Base-by-base conservation (phyloP, 2,329 filamentous ascomycete genomes). In the Aspergillus aculeatinus region DNA sequence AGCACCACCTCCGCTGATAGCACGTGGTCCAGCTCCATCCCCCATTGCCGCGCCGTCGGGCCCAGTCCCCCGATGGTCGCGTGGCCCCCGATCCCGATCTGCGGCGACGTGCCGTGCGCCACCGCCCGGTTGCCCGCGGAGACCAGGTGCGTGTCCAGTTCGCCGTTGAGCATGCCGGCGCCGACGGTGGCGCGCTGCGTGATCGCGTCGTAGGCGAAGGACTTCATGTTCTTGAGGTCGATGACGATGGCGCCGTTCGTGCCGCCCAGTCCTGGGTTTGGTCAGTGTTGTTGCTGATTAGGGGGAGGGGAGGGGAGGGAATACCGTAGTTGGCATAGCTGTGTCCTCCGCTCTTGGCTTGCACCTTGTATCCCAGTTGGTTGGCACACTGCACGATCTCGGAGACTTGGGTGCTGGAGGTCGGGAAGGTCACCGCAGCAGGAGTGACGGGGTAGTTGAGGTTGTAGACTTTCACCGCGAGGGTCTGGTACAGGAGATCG, bases 321-420 rank as follows among this genome's bases (percentile, higher is more conserved):
- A 73, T 73, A 60, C 80, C 80, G 57, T 79, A 82, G 44, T 81
- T 83, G 0, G 78, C 83, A 68, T 83, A 85, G 47, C 79, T 81
- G 66, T 85, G 83, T 0, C 83, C 83, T 12, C 83, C 83, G 42
- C 78, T 77, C 60, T 79, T 80, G 3, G 82, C 74, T 48, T 82
- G 82, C 2, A 85, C 80, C 51, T 82, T 81, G 27, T 82, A 70
- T 11, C 72, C 71, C 48, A 70, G 62, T 25, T 76, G 65, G 1
- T 68, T 67, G 1, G 81, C 82, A 59, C 82, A 85, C 48, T 71
- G 69, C 14, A 85, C 76, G 3, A 82, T 77, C 3, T 71, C 73
- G 5, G 79, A 71, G 16, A 85, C 74, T 9, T 83, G 76, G 5
- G 74, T 62, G 1, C 73, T 66, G 5, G 70, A 75, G 62, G 67